phyloP scores from a whole-genome alignment of 1,139 yeast species.

The Yamadazyma atmosphaerica region DNA sequence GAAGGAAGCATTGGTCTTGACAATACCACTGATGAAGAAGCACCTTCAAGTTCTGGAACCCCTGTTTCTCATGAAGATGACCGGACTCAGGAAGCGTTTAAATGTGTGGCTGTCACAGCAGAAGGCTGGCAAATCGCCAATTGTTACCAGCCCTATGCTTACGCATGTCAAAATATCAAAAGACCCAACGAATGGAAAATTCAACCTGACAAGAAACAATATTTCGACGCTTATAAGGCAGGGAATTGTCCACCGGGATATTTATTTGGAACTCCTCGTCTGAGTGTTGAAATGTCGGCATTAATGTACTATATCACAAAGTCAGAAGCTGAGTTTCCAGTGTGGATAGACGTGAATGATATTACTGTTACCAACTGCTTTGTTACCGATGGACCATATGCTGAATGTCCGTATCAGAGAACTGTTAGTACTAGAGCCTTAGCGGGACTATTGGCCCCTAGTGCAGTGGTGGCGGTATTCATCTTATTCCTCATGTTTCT shows the following conservation, averaged over 20 bases:
- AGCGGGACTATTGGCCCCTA: constrained; percentile 65
- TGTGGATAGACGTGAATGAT: constrained; percentile 88
- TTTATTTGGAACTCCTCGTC: constrained; percentile 57
- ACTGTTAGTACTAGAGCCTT: constrained; percentile 57
- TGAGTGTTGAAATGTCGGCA: constrained; percentile 39
- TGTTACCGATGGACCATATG: constrained; percentile 82
- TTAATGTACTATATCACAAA: constrained; percentile 23
- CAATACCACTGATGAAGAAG: constrained; percentile 5
- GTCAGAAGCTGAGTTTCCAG: constrained; percentile 26
- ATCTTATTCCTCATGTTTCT: constrained; percentile 43
- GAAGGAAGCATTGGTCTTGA: constrained; percentile 2
- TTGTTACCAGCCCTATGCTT: constrained; percentile 56
- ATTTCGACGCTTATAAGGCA: constrained; percentile 48
- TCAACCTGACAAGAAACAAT: constrained; percentile 34
- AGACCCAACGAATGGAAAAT: constrained; percentile 52
- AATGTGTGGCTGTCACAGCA: constrained; percentile 58
- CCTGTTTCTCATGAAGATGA: constrained; percentile 1
- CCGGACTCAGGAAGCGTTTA: constrained; percentile 35
- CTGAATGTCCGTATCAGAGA: constrained; percentile 74
- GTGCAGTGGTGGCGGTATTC: constrained; percentile 55
- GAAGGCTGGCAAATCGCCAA: constrained; percentile 61
- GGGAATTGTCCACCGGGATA: constrained; percentile 51
- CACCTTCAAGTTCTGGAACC: constrained; percentile 3
- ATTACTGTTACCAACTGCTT: constrained; percentile 74
- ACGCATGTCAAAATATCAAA: constrained; percentile 53